Percentiles rank a stretch among this genome's conserved stretches.
Evolutionary conservation across 306 rosid species (phyloP).

Genomic region (Cucumis cinereus): DNA sequence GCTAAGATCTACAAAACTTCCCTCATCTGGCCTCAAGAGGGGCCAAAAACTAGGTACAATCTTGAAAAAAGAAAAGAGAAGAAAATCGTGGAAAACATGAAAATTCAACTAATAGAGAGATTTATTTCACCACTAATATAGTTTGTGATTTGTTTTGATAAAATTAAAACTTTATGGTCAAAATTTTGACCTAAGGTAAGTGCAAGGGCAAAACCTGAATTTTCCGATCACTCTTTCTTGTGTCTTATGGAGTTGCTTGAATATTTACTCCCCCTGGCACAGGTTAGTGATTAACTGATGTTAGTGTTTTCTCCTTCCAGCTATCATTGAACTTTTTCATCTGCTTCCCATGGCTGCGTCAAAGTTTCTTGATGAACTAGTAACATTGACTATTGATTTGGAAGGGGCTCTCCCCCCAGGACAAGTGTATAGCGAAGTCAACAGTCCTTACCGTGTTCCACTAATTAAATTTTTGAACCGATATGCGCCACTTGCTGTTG

Average conservation of each 20-base stretch:
- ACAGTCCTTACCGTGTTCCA: conserved; percentile 93
- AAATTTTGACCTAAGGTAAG: background rate
- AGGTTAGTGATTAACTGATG: conserved; percentile 12
- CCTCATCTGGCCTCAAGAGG: background rate
- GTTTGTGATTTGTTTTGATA: background rate
- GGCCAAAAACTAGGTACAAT: background rate
- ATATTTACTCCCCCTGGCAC: conserved; percentile 4
- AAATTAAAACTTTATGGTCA: background rate
- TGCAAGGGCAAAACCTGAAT: background rate
- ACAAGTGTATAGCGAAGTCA: conserved; percentile 91
- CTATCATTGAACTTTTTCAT: conserved; percentile 98
- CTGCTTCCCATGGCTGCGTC: conserved; percentile 93
- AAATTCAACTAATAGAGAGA: background rate
- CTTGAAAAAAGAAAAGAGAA: background rate
- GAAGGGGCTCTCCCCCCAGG: conserved; percentile 98
- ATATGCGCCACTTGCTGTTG: conserved; percentile 74
- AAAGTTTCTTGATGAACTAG: conserved; percentile 94
- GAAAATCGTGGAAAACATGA: background rate
- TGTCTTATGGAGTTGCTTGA: conserved; percentile 14
- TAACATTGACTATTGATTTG: conserved; percentile 91
- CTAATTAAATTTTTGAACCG: conserved; percentile 86
- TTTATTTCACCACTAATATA: background rate
- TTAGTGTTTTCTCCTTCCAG: conserved; percentile 32
- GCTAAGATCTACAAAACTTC: background rate
- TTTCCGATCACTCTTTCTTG: background rate